A percentile compares a stretch with the other conserved stretches of the same genome.
These are phyloP conservation scores for Farysia itapuensis DNA, from an alignment of 1,284 basidiomycete genomes.

Conservation along the genomic window DNA sequence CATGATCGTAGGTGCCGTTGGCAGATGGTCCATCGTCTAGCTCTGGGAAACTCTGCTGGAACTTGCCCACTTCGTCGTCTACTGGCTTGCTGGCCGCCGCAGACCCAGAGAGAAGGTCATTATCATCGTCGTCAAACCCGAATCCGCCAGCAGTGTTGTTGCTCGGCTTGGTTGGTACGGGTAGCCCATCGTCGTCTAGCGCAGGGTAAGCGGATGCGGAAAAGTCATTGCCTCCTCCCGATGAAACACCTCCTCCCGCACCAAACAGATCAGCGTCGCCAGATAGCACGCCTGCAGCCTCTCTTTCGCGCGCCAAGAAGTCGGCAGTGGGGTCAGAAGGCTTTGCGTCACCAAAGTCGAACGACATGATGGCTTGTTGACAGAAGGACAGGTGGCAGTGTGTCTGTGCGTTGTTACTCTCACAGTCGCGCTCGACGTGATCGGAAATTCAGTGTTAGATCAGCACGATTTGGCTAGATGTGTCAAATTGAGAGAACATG, in stretches of 20 bases:
- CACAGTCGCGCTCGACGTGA: no score
- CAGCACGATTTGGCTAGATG: no score
- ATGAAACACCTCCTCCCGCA: conserved; percentile 29
- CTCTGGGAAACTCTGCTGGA: conserved; percentile 88
- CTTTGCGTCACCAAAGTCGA: conserved; percentile 44
- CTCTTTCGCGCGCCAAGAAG: conserved; percentile 55
- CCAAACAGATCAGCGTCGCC: conserved; percentile 54
- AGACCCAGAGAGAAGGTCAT: conserved; percentile 6
- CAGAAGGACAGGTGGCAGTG: no score
- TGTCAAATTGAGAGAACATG: no score
- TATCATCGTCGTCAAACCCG: conserved; percentile 31
- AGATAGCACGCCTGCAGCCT: conserved; percentile 50
- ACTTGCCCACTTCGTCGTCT: conserved; percentile 79
- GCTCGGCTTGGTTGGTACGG: conserved; percentile 12
- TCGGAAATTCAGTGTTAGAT: no score
- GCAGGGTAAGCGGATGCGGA: conserved; percentile 68
- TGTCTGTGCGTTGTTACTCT: no score
- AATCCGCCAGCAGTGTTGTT: conserved; percentile 9
- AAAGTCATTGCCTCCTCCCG: conserved; percentile 39
- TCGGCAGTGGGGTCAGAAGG: conserved; percentile 56
- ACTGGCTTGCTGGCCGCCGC: conserved; percentile 12
- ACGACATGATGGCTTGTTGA: conserved; percentile 41
- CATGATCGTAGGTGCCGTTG: conserved; percentile 16
- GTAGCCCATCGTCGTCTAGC: conserved; percentile 60
- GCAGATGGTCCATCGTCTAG: conserved; percentile 64